These are phyloP conservation scores for Wallemia ichthyophaga DNA, from an alignment of 1,284 basidiomycete genomes.

Conservation along the genomic window DNA sequence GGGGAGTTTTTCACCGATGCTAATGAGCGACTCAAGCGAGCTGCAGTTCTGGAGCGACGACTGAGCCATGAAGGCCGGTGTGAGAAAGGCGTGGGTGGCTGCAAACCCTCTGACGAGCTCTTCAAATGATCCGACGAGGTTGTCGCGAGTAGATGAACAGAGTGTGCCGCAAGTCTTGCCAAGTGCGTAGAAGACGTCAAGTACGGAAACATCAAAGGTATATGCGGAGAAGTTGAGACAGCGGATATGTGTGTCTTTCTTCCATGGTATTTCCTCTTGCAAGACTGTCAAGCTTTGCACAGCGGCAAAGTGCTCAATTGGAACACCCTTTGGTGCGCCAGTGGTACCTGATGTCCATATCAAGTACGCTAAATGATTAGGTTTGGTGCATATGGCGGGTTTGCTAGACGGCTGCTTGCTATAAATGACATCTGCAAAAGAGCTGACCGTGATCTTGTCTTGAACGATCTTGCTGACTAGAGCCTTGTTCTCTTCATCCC, in stretches of 20 bases:
- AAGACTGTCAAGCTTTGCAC: slow-evolving; percentile 13
- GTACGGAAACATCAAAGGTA: slow-evolving; percentile 14
- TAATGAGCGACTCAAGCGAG: slow-evolving; percentile 14
- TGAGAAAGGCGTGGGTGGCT: slow-evolving; percentile 12
- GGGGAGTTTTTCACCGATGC: slow-evolving; percentile 16
- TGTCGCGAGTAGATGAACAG: slow-evolving; percentile 10
- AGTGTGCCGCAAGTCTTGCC: slow-evolving; percentile 11
- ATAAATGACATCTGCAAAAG: slow-evolving; percentile 6
- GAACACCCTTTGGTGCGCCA: slow-evolving; percentile 15
- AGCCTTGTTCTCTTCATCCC: background rate
- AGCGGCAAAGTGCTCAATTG: slow-evolving; percentile 12
- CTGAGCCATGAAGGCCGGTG: slow-evolving; percentile 16
- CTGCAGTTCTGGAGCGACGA: slow-evolving; percentile 11
- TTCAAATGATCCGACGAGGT: slow-evolving; percentile 10
- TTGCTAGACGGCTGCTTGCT: background rate
- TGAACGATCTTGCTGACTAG: slow-evolving; percentile 6
- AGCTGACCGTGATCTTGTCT: slow-evolving; percentile 9
- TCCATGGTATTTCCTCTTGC: slow-evolving; percentile 11
- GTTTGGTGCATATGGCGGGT: background rate
- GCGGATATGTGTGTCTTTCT: slow-evolving; percentile 9
- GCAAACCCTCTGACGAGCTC: slow-evolving; percentile 10
- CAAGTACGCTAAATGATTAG: slow-evolving; percentile 11
- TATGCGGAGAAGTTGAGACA: slow-evolving; percentile 15
- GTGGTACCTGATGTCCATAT: slow-evolving; percentile 18
- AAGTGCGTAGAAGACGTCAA: slow-evolving; percentile 14